Evolutionary conservation across 2,329 filamentous ascomycete genomes (phyloP).

Genomic region (Colletotrichum cereale): DNA sequence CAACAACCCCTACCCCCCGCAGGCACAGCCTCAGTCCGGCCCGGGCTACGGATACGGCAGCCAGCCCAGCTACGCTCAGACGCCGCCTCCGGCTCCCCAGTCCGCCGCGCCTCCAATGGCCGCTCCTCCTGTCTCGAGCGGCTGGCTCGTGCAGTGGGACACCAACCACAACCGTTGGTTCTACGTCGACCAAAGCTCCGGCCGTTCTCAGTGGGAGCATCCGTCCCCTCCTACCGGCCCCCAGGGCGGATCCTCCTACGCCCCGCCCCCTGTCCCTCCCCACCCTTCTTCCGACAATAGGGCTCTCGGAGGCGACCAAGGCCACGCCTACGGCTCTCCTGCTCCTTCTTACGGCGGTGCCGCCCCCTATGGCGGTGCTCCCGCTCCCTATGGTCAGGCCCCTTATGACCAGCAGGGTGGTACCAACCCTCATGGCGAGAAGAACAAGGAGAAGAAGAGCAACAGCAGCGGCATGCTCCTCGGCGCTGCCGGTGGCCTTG

Average conservation of each 20-base stretch:
- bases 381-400: conserved; percentile 41
- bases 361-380: conserved; percentile 34
- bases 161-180: conserved; percentile 72
- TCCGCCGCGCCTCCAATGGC: conserved; percentile 50
- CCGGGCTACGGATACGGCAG: conserved; percentile 31
- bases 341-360: conserved; percentile 35
- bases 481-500: conserved; percentile 70
- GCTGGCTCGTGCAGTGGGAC: conserved; percentile 75
- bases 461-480: conserved; percentile 68
- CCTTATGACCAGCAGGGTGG: conserved; percentile 32
- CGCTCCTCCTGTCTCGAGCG: conserved; percentile 59
- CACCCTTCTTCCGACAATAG: conserved; percentile 28
- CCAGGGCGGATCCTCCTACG: conserved; percentile 30
- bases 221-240: conserved; percentile 51
- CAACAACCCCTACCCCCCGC: conserved; percentile 40
- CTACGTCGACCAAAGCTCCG: conserved; percentile 72
- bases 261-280: conserved; percentile 25
- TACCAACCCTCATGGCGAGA: conserved; percentile 40
- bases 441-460: conserved; percentile 55
- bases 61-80: conserved; percentile 39
- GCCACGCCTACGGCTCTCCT: conserved; percentile 36
- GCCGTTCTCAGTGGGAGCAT: conserved; percentile 74
- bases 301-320: conserved; percentile 42
- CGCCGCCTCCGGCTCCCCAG: conserved; percentile 43
- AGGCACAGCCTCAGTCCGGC: conserved; percentile 39